Evolutionary conservation across 78 protist genomes (phyloP).

Genomic region (Dictyostelium intermedium): DNA sequence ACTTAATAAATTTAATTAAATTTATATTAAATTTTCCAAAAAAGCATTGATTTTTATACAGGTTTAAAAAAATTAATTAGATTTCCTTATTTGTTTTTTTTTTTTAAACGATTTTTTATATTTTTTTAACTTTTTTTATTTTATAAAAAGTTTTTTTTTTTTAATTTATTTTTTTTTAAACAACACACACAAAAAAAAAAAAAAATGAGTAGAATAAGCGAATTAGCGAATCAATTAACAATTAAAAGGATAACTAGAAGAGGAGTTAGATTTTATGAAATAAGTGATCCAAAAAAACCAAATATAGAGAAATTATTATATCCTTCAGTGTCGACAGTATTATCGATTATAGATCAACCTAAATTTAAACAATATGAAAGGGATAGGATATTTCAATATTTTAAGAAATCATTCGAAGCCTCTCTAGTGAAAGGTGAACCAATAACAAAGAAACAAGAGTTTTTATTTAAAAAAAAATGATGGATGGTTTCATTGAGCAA

Average conservation of each 20-base stretch:
- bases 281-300: background rate
- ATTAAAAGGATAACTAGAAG: background rate
- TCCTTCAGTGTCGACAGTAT: conserved; percentile 45
- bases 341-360: conserved; percentile 32
- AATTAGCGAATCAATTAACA: background rate
- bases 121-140: no score
- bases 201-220: background rate
- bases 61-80: no score
- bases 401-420: background rate
- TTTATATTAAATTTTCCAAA: no score
- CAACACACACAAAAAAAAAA: background rate
- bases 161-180: no score
- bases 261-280: conserved; percentile 22
- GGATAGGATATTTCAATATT: background rate
- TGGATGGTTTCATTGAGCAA: background rate
- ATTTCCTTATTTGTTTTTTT: no score
- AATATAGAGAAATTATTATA: background rate
- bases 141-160: no score
- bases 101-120: no score
- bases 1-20: no score
- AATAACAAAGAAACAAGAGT: background rate
- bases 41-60: no score
- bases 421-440: background rate
- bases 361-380: background rate
- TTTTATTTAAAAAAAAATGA: background rate